A percentile compares a stretch with the other conserved stretches of the same genome.
Evolutionary conservation across 305 asterid genomes (phyloP).

Genomic region (Striga hermonthica): DNA sequence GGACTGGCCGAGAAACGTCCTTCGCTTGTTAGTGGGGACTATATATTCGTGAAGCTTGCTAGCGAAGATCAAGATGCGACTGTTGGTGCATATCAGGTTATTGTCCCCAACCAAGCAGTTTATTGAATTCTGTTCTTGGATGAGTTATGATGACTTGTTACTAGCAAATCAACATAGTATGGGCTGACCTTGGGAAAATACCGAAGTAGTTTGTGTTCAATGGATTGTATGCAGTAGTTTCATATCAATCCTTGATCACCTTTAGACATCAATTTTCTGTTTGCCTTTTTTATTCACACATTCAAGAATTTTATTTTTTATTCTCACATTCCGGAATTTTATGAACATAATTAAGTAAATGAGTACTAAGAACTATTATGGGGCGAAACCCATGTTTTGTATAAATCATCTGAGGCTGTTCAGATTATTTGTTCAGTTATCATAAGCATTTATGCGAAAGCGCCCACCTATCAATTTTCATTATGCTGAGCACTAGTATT

Average conservation of each 20-base stretch:
- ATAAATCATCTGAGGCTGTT: too few species aligned
- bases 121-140: conserved; percentile 8
- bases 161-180: conserved; percentile 1
- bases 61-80: conserved; percentile 33
- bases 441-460: too few species aligned
- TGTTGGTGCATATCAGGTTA: conserved; percentile 54
- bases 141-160: background rate
- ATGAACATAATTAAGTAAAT: background rate
- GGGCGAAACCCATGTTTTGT: too few species aligned
- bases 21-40: conserved; percentile 82
- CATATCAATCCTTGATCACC: background rate
- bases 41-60: conserved; percentile 52
- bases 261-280: too few species aligned
- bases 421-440: too few species aligned
- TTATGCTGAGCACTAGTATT: too few species aligned
- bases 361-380: background rate
- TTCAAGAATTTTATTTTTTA: background rate
- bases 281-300: too few species aligned
- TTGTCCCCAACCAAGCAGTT: conserved; percentile 24
- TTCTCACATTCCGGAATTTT: background rate
- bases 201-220: background rate
- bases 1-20: conserved; percentile 98
- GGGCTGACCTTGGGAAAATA: background rate
- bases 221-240: conserved; percentile 5
- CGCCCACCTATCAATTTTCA: too few species aligned